Evolutionary conservation across 1,284 basidiomycete species (phyloP), one percentile per base, ranked within the genome.

Genomic region (Puccinia coronata): DNA sequence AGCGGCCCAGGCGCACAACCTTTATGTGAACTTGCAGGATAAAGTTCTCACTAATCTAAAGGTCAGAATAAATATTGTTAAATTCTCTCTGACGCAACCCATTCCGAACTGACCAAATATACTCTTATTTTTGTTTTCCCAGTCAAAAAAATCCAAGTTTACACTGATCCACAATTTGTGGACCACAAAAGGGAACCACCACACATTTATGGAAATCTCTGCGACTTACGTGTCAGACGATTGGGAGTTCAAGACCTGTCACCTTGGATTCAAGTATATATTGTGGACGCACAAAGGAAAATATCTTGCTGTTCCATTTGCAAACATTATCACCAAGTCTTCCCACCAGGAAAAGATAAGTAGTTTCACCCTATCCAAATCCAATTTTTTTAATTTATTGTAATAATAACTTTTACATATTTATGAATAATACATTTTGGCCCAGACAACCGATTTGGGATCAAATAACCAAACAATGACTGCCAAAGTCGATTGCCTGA

Each of bases 101-200:
- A n/a, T n/a, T n/a, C n/a, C 43, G 9, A 47, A 16, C 16, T 47
- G 43, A 47, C 43, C 16, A 47, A 47, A 8, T 47, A 47, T 47
- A 16, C 43, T 47, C 16, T 47, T 16, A 47, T 8, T 8, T 47
- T 47, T 47, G 43, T 8, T 16, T 47, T 47, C 9, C 16, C 43
- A 47, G 8, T 47, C 43, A 47, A 16, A 47, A 47, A 47, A 47
- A 8, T 47, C 43, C 8, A 47, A 47, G 43, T 8, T 47, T 16
- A 47, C 43, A 8, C 65, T 67, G 2, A 71, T 49, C 49, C 69
- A n/a, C n/a, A n/a, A n/a, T n/a, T n/a, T n/a, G n/a, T n/a, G n/a
- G n/a, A n/a, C n/a, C n/a, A n/a, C n/a, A 51, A 72, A 72, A 72
- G 70, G 70, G 23, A 72, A 72, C 53, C 43, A n/a, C 12, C 47